phyloP scores from a whole-genome alignment of 2,329 filamentous ascomycete species.

The Knoxdaviesia proteae region DNA sequence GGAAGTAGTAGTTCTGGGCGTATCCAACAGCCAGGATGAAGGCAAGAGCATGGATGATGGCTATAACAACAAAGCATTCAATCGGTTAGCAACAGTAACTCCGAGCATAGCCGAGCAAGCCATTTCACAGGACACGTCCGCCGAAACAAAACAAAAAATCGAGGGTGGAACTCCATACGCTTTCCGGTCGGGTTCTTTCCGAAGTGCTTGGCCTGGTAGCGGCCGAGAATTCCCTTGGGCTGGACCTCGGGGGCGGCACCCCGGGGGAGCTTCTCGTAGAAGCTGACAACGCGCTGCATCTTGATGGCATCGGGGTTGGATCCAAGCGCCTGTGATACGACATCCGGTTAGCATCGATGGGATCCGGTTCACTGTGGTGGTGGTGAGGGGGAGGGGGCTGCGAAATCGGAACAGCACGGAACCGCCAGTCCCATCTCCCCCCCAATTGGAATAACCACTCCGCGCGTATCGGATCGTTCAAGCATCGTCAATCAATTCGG shows the following conservation, averaged over 20 bases:
- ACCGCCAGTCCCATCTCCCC: too few relatives aligned
- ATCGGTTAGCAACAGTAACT: too few relatives aligned
- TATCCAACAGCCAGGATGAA: conserved; percentile 69
- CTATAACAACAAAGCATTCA: conserved; percentile 21
- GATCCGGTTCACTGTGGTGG: background rate
- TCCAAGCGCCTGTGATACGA: conserved; percentile 58
- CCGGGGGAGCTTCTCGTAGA: conserved; percentile 96
- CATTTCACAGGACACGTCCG: background rate
- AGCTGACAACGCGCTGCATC: conserved; percentile 94
- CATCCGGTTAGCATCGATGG: background rate
- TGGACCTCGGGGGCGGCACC: conserved; percentile 70
- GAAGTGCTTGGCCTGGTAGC: conserved; percentile 86
- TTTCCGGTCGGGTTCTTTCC: conserved; percentile 76
- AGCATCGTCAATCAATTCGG: background rate
- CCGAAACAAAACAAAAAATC: background rate
- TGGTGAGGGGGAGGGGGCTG: background rate
- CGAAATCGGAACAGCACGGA: too few relatives aligned
- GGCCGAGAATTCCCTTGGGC: conserved; percentile 61
- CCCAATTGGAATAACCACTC: too few relatives aligned
- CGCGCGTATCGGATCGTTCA: too few relatives aligned
- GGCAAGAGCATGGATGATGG: conserved; percentile 70
- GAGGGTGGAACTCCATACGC: conserved; percentile 39
- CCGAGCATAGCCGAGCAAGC: too few relatives aligned
- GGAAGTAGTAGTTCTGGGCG: conserved; percentile 99
- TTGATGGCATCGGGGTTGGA: conserved; percentile 86